A percentile compares a stretch with the other conserved stretches of the same genome.
These are phyloP conservation scores for Chamaecrista fasciculata DNA, from an alignment of 306 rosid genomes.

Conservation along the genomic window DNA sequence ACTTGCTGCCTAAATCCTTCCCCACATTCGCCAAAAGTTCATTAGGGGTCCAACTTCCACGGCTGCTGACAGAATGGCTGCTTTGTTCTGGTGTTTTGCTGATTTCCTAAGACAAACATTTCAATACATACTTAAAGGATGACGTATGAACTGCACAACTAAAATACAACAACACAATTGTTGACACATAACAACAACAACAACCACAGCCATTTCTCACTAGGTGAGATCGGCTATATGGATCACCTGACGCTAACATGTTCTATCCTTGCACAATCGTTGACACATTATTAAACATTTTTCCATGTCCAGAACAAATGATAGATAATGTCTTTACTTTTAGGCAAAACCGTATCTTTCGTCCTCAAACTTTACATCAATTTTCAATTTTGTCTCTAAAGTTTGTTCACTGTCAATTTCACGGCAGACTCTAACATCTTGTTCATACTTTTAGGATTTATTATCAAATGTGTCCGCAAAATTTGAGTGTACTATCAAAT, in stretches of 20 bases:
- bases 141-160: constrained; percentile 1
- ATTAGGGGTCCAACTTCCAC: constrained; percentile 89
- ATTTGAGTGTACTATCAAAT: too few species aligned
- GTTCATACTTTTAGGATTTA: too few species aligned
- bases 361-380: too few species aligned
- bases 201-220: too few species aligned
- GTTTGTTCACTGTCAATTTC: too few species aligned
- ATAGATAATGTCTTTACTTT: not conserved
- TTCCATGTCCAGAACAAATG: constrained; percentile 5
- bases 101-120: constrained; percentile 43
- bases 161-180: not conserved
- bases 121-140: not conserved
- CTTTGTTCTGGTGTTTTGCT: constrained; percentile 38
- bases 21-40: constrained; percentile 43
- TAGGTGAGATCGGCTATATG: too few species aligned
- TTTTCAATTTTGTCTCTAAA: too few species aligned
- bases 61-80: constrained; percentile 63
- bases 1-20: constrained; percentile 43
- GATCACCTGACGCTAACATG: too few species aligned
- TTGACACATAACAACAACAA: too few species aligned
- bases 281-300: not conserved
- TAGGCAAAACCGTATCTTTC: too few species aligned
- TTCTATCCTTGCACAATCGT: not conserved
- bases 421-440: too few species aligned
- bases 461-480: too few species aligned